Base-by-base conservation (phyloP, 2,329 filamentous ascomycete species). In the Canariomyces notabilis region DNA sequence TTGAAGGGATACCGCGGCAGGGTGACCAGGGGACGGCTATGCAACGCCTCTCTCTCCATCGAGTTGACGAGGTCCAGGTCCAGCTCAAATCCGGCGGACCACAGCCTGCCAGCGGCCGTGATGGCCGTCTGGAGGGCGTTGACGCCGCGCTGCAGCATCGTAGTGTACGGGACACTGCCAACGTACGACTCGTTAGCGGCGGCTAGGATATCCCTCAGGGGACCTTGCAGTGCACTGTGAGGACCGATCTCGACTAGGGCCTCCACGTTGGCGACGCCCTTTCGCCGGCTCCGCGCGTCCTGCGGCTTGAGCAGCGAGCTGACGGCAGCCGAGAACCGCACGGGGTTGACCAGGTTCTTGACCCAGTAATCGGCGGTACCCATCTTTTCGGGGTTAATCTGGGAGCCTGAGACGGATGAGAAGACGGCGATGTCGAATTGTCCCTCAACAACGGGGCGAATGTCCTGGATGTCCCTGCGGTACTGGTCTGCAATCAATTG, bases 201-300 rank as follows among this genome's bases (percentile, higher is more conserved):
- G n/a, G n/a, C n/a, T n/a, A 26, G 22, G 22, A 26, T 26, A 6
- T 26, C 6, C 6, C 22, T 6, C 22, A 26, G 22, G 0, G 72
- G 72, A 0, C 65, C 66, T 37, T 66, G 63, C 0, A 74, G 61
- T 0, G 69, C 67, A 0, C 68, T 60, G 43, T 65, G 62, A 2
- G 65, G 64, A 0, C 64, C 64, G 6, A 67, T 36, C 36, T 67
- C 64, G 6, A 67, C 22, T 1, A 58, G 35, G 7, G 39, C 6
- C 29, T 35, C 42, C 8, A 44, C 31, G 6, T 37, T 21, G 1
- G 68, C 75, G 51, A 53, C 5, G 44, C 51, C 39, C 20, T 11
- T 6, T 26, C 22, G 5, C 57, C 58, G 43, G 4, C 59, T 23
- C 34, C 8, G 18, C 19, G 36, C 16, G 15, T 26, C 14, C 21